phyloP scores from a whole-genome alignment of 805 yeast species.

The Sugiyamaella mastotermitis region DNA sequence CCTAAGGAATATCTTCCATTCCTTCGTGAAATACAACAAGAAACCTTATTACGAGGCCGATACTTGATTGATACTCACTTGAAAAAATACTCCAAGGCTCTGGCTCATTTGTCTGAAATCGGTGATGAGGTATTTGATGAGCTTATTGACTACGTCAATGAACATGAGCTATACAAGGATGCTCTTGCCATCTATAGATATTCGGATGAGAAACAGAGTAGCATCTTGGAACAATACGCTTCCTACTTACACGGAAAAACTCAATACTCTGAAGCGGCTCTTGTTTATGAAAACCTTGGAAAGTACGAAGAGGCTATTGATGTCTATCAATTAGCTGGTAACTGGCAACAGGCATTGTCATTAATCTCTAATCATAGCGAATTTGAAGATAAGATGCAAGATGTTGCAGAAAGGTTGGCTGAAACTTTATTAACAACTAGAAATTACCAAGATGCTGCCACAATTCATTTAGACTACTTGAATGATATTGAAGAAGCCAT shows the following conservation, averaged over 20 bases:
- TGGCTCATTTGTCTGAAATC: conserved; percentile 47
- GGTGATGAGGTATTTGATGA: conserved; percentile 38
- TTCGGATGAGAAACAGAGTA: conserved; percentile 47
- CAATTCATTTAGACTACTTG: conserved; percentile 59
- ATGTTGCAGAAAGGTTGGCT: conserved; percentile 56
- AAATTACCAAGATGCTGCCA: conserved; percentile 79
- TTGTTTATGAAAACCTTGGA: conserved; percentile 65
- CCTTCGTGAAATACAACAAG: conserved; percentile 68
- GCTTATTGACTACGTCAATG: conserved; percentile 59
- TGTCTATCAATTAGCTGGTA: conserved; percentile 60
- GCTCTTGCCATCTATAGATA: conserved; percentile 63
- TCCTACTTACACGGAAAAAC: conserved; percentile 49
- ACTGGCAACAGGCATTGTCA: conserved; percentile 81
- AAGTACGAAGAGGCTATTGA: conserved; percentile 57
- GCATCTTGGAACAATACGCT: conserved; percentile 59
- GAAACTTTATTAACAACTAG: conserved; percentile 51
- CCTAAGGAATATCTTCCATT: conserved; percentile 96
- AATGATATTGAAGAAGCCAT: conserved; percentile 58
- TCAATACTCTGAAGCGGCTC: conserved; percentile 67
- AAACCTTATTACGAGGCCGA: conserved; percentile 57
- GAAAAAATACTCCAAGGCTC: conserved; percentile 61
- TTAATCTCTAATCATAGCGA: conserved; percentile 33
- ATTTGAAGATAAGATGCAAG: conserved; percentile 32
- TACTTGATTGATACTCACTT: conserved; percentile 77
- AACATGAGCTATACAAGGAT: conserved; percentile 60